These are phyloP conservation scores for Fusarium falciforme DNA, from an alignment of 2,329 filamentous ascomycete species.

Conservation along the genomic window DNA sequence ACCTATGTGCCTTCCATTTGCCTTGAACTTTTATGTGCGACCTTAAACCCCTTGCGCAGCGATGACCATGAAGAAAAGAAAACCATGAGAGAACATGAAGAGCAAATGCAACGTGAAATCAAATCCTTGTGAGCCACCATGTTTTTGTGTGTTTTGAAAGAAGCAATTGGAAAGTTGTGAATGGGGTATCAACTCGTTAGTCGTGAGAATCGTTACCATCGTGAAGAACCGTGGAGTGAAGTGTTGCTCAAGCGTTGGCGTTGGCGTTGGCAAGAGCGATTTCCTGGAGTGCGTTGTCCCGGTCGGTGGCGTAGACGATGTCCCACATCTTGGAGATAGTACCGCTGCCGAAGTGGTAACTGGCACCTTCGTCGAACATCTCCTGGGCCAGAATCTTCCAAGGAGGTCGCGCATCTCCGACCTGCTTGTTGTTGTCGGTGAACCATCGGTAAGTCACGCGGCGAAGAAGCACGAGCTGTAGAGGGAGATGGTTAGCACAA, in stretches of 20 bases:
- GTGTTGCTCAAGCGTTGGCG: not conserved
- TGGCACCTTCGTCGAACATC: slow-evolving; percentile 63
- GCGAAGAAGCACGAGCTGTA: not conserved
- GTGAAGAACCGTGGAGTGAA: not conserved
- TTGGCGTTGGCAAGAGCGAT: too few species aligned
- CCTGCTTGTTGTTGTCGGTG: not conserved
- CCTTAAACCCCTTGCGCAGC: not conserved
- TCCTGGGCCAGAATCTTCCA: slow-evolving; percentile 70
- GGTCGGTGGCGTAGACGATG: not conserved
- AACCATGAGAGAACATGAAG: not conserved
- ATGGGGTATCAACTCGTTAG: not conserved
- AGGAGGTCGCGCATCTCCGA: slow-evolving; percentile 45
- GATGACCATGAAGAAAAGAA: not conserved
- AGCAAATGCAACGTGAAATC: not conserved
- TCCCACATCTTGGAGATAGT: slow-evolving; percentile 71
- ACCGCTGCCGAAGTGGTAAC: slow-evolving; percentile 69
- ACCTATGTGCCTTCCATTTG: not conserved
- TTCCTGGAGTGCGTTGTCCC: too few species aligned
- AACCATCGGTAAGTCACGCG: not conserved
- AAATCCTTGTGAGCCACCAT: not conserved
- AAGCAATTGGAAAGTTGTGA: not conserved
- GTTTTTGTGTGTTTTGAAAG: not conserved
- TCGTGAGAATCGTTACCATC: not conserved
- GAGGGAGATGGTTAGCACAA: not conserved
- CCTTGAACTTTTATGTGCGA: not conserved